Evolutionary conservation across 2,329 filamentous ascomycete genomes (phyloP), one percentile per base, ranked within the genome.

Genomic region (Akanthomyces dipterigenus): DNA sequence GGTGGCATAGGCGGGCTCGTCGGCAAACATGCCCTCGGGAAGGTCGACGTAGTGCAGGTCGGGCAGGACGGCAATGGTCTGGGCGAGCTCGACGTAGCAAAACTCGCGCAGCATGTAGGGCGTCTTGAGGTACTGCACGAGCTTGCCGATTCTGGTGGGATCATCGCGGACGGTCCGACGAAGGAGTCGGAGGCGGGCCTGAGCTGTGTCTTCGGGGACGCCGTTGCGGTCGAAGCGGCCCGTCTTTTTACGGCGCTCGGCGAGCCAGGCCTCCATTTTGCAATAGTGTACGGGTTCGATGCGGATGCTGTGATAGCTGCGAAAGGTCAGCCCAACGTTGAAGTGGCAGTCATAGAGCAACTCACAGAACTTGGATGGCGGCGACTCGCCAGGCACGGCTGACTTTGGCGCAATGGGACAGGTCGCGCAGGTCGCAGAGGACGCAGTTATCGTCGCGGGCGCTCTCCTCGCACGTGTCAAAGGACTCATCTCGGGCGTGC

Each of bases 261-360:
- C 85, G 40, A 96, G 84, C 67, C 89, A 80, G 63, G 90, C 88
- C 75, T 98, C 93, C 68, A 90, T 88, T 65, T 89, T 86, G 78
- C 93, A 98, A 77, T 96, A 97, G 76, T 98, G 93, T 36, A 97
- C 93, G 20, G 90, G 85, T 72, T 98, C 93, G 72, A 98, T 95
- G 63, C 93, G 90, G 66, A 98, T 87, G 78, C 91, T 93, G 69
- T 88, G 87, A 73, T 96, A 96, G 66, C 91, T 96, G 68, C 16
- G 31, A 43, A 38, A 5, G 50, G 63, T 65, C 22, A 50, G 49
- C 16, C 8, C 7, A 8, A 7, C 18, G 28, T 8, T 26, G 12
- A 26, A 16, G 49, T 22, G 26, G 18, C 12, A 43, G 26, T 14
- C 3, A 3, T 2, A 20, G 31, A 9, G 11, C 7, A 34, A 82